A percentile compares a stretch with the other conserved stretches of the same genome.
Conservation (phyloP, 441 rosid species). For the Eutrema salsugineum region DNA sequence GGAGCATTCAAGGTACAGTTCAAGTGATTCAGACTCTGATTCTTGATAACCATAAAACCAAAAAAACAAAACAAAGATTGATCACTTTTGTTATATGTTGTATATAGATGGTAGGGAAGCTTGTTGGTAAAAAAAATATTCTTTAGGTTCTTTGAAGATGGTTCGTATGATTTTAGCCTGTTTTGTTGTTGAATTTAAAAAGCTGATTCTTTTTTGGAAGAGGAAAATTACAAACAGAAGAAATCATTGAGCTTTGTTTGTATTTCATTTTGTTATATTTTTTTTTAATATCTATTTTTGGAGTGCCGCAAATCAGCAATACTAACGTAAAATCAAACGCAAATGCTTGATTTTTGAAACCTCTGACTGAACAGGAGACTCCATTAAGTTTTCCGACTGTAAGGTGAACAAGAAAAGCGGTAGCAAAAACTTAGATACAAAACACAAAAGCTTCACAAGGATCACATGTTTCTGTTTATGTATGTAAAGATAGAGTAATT, state of each 20-base stretch:
- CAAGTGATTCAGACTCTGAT: slow-evolving; percentile 66
- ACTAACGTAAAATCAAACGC: neutral
- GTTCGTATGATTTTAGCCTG: neutral
- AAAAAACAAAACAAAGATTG: neutral
- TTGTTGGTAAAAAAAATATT: slow-evolving; percentile 4
- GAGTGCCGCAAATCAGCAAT: neutral
- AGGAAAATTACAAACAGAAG: neutral
- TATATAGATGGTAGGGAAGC: slow-evolving; percentile 21
- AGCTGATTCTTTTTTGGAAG: neutral
- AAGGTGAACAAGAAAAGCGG: neutral
- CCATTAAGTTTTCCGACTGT: neutral
- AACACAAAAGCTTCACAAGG: slow-evolving; percentile 12
- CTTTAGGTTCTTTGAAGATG: slow-evolving; percentile 20
- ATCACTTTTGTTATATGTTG: slow-evolving; percentile 23
- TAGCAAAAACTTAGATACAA: neutral
- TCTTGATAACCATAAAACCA: slow-evolving; percentile 27
- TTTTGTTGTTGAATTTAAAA: neutral
- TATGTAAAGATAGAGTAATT: neutral
- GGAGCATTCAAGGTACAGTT: slow-evolving; percentile 30
- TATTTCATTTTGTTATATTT: neutral
- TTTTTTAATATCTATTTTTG: neutral
- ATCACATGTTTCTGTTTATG: neutral
- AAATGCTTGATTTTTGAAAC: neutral
- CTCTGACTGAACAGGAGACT: neutral
- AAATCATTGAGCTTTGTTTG: slow-evolving; percentile 8